Percentiles rank a stretch among this genome's conserved stretches.
These are phyloP conservation scores for Suillus sp. DNA, from an alignment of 768 basidiomycete genomes.

Conservation along the genomic window DNA sequence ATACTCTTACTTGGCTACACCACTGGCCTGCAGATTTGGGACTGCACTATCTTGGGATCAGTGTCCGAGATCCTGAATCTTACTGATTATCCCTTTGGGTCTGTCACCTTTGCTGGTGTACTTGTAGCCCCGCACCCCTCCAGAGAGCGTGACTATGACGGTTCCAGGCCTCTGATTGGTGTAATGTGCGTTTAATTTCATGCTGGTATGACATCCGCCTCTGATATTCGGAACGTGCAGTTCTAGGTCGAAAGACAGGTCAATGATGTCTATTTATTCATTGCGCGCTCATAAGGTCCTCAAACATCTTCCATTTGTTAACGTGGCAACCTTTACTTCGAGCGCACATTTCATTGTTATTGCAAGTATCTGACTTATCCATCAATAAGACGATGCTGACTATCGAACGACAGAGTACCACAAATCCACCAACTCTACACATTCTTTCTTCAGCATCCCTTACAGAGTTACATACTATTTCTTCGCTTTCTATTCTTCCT, in stretches of 20 bases:
- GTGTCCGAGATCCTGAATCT: constrained; percentile 59
- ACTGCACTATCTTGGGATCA: constrained; percentile 53
- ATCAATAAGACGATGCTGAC: neutral
- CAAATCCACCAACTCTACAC: constrained; percentile 53
- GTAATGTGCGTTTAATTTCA: constrained; percentile 32
- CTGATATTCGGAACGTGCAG: constrained; percentile 19
- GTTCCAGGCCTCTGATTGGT: constrained; percentile 39
- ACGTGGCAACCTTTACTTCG: constrained; percentile 46
- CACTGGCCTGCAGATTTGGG: constrained; percentile 62
- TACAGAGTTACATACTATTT: constrained; percentile 50
- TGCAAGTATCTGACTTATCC: constrained; percentile 41
- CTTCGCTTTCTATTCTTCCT: constrained; percentile 46
- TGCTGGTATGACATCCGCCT: neutral
- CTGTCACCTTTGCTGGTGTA: constrained; percentile 41
- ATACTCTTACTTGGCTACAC: constrained; percentile 57
- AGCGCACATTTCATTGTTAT: constrained; percentile 55
- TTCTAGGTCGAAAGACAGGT: constrained; percentile 27
- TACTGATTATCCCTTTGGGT: constrained; percentile 37
- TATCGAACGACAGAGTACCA: constrained; percentile 51
- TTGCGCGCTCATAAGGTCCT: constrained; percentile 50
- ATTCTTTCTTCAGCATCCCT: constrained; percentile 59
- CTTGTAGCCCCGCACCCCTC: constrained; percentile 36
- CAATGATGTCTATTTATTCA: constrained; percentile 46
- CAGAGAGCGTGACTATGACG: constrained; percentile 32
- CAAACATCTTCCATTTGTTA: constrained; percentile 47